phyloP scores from a whole-genome alignment of 768 basidiomycete genomes.

The Strobilomyces dryophilus region DNA sequence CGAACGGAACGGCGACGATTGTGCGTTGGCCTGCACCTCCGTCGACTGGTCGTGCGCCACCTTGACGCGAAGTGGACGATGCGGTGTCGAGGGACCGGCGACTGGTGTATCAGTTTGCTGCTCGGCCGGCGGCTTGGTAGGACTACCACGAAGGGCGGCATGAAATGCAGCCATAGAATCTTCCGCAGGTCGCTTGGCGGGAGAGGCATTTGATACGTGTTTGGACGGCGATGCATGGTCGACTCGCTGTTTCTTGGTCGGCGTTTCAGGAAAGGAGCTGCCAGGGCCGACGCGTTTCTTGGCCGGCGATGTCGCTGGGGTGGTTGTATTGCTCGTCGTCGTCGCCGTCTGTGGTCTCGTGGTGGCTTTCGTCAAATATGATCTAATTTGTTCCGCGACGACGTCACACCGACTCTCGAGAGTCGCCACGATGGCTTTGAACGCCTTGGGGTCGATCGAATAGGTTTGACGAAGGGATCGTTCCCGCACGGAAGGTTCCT shows the following conservation, averaged over 20 bases:
- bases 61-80: conserved; percentile 13
- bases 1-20: conserved; percentile 8
- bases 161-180: conserved; percentile 15
- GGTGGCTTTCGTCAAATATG: conserved; percentile 10
- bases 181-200: neutral
- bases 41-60: too few relatives aligned
- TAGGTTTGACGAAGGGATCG: conserved; percentile 17
- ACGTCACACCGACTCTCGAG: conserved; percentile 28
- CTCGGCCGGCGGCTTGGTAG: neutral
- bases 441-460: conserved; percentile 7
- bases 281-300: conserved; percentile 34
- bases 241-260: conserved; percentile 39
- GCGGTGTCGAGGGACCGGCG: conserved; percentile 24
- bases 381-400: conserved; percentile 29
- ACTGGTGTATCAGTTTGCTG: neutral
- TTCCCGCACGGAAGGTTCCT: conserved; percentile 24
- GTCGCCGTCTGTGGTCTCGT: conserved; percentile 7
- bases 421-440: conserved; percentile 16
- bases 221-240: conserved; percentile 16
- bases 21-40: conserved; percentile 18
- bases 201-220: conserved; percentile 11
- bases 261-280: conserved; percentile 36
- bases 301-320: conserved; percentile 14
- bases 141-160: conserved; percentile 12
- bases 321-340: neutral